Evolutionary conservation across 2,329 filamentous ascomycete genomes (phyloP).

Genomic region (Sphaerostilbella broomeana): DNA sequence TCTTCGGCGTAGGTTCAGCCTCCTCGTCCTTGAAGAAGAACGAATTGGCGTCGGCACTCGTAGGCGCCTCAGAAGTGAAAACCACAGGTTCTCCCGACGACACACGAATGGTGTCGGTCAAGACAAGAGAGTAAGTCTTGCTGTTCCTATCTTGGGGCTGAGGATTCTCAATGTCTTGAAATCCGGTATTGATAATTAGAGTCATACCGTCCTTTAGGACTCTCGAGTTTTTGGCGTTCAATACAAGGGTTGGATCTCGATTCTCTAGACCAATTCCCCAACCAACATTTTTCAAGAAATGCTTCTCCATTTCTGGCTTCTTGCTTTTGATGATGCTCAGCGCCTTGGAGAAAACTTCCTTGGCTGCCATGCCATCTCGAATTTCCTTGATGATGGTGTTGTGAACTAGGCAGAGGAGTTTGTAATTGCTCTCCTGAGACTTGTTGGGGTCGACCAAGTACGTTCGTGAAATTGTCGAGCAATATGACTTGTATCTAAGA

Average conservation of each 20-base stretch:
- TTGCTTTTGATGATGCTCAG: conserved; percentile 73
- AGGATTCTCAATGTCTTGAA: conserved; percentile 82
- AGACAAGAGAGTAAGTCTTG: conserved; percentile 79
- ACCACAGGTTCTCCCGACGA: conserved; percentile 71
- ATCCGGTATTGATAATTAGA: conserved; percentile 79
- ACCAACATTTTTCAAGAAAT: conserved; percentile 89
- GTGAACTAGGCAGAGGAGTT: conserved; percentile 76
- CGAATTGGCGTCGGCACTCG: conserved; percentile 86
- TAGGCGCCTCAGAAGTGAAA: conserved; percentile 88
- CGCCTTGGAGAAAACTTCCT: conserved; percentile 89
- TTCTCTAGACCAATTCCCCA: conserved; percentile 90
- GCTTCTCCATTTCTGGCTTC: conserved; percentile 91
- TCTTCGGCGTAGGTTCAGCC: conserved; percentile 77
- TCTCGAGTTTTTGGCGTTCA: conserved; percentile 81
- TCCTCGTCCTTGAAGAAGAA: conserved; percentile 99
- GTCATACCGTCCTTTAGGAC: conserved; percentile 96
- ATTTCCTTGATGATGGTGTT: conserved; percentile 87
- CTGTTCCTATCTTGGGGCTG: conserved; percentile 84
- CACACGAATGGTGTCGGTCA: conserved; percentile 91
- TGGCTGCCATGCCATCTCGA: conserved; percentile 75
- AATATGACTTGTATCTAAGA: conserved; percentile 92
- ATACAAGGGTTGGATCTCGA: conserved; percentile 71
- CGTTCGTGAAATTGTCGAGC: conserved; percentile 83
- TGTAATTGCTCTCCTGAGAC: conserved; percentile 90
- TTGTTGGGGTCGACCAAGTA: conserved; percentile 98